Base-by-base conservation (phyloP, 345 rosid species). In the Trapa incisa region DNA sequence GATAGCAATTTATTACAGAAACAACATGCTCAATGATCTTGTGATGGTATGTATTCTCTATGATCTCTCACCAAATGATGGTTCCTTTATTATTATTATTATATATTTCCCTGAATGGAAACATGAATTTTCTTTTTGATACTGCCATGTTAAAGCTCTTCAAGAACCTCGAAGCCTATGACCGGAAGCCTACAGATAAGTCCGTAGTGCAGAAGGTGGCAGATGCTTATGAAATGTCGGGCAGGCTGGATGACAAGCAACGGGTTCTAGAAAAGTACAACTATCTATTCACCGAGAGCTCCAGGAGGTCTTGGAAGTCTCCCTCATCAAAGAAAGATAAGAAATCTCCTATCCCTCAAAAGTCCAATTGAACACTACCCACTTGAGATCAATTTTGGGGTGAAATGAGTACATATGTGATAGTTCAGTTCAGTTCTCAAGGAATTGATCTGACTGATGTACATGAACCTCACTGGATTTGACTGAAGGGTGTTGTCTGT, bases 111-210 rank as follows among this genome's bases (percentile, higher is more conserved):
- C 43, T 32, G 9, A 4, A 58, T 58, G 37, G 38, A 5, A 1
- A 8, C 9, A 1, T 32, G 14, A 50, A 2, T 3, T 58, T 2
- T 58, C 35, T 0, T 58, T 58, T 29, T 32, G 38, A 38, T 35
- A 4, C 63, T 58, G 35, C 54, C 14, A 13, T 37, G 65, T 36
- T 38, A 50, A 69, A 93, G 96, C 92, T 92, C 75, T 89, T 87
- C 80, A 86, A 81, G 81, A 85, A 82, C 56, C 75, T 90, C 70
- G 97, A 93, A 85, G 83, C 92, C 66, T 90, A 80, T 73, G 89
- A 80, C 67, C 88, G 98, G 38, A 83, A 83, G 74, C 97, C 96
- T 68, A 85, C 89, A 2, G 92, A 84, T 64, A 86, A 86, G 77
- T 81, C 88, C 50, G 66, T 88, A 37, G 83, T 90, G 67, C 87